Conservation (phyloP, 2,329 filamentous ascomycete species). For the Aspergillus fructus region DNA sequence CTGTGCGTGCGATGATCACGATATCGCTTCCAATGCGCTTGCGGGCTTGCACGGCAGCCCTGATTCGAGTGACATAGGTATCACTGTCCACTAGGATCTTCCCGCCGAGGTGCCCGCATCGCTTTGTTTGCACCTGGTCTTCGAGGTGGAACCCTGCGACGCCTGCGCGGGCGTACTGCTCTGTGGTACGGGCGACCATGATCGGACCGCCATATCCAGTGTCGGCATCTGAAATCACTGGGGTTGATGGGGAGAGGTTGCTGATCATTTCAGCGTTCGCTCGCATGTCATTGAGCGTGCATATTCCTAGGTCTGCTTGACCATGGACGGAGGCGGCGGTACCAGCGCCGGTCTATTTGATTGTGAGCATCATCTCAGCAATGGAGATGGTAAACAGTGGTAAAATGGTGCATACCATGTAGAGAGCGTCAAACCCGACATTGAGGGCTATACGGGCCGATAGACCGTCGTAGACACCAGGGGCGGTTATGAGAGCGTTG, state of each 20-base stretch:
- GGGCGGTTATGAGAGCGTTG: slow-evolving; percentile 43
- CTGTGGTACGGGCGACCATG: slow-evolving; percentile 50
- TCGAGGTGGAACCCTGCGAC: slow-evolving; percentile 59
- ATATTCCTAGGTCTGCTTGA: slow-evolving; percentile 52
- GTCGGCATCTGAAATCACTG: slow-evolving; percentile 56
- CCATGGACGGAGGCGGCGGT: slow-evolving; percentile 51
- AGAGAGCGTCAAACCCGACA: slow-evolving; percentile 50
- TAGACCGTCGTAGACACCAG: slow-evolving; percentile 54
- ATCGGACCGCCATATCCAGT: slow-evolving; percentile 55
- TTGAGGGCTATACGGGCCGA: slow-evolving; percentile 51
- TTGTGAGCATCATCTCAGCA: background rate
- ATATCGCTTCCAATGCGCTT: slow-evolving; percentile 41
- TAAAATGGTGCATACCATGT: slow-evolving; percentile 44
- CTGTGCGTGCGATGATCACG: slow-evolving; percentile 46
- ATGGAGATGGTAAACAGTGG: background rate
- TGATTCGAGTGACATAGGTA: slow-evolving; percentile 37
- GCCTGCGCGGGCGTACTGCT: slow-evolving; percentile 52
- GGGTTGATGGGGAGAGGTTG: slow-evolving; percentile 48
- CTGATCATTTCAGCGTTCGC: slow-evolving; percentile 56
- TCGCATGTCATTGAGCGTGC: slow-evolving; percentile 53
- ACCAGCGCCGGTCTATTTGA: slow-evolving; percentile 50
- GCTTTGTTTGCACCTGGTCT: slow-evolving; percentile 53
- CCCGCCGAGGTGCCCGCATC: slow-evolving; percentile 42
- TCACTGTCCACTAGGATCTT: slow-evolving; percentile 39
- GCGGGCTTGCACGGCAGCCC: slow-evolving; percentile 37